Base-by-base conservation (phyloP, 495 filamentous ascomycete species). In the Penicillium paxilli region DNA sequence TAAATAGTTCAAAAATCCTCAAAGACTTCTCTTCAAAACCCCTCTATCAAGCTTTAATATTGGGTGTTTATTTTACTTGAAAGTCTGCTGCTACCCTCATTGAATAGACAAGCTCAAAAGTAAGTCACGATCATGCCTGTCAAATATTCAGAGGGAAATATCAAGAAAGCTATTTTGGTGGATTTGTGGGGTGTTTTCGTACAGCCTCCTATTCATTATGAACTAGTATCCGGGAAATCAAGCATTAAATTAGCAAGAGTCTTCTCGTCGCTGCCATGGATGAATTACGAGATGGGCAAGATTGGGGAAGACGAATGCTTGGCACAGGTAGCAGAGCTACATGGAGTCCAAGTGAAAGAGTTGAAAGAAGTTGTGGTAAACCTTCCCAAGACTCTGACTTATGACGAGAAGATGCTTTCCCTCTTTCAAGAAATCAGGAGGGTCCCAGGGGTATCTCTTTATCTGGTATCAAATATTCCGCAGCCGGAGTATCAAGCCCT, bases 391-490 rank as follows among this genome's bases (percentile, higher is more conserved):
- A 47, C 44, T 16, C 28, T 17, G 12, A 14, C 20, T 14, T 47
- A 47, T 9, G 44, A 47, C 26, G 9, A 47, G 44, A 14, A 24
- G n/a, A 30, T n/a, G 1, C 24, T 30, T 9, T 28, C n/a, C 3
- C 16, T 17, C 4, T 47, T 47, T 14, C 16, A 7, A 47, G 20
- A 12, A 12, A 4, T 30, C 14, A 47, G 30, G 16, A n/a, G 22
- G 4, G 21, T 17, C 19, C 22, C 51, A 17, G 49, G 21, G 55
- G 52, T 33, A 52, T 46, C 16, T 52, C 42, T 51, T 11, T 11
- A 44, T 10, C 49, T 51, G 2, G 35, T 69, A 52, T 64, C 66
- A 8, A 69, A 69, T 41, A 51, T 69, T 20, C 58, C 64, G 1
- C 48, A 52, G 41, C 55, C 59, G 25, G 66, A 69, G 35, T 69